phyloP scores from a whole-genome alignment of 1,284 basidiomycete species.

The Rhizoctonia solani region DNA sequence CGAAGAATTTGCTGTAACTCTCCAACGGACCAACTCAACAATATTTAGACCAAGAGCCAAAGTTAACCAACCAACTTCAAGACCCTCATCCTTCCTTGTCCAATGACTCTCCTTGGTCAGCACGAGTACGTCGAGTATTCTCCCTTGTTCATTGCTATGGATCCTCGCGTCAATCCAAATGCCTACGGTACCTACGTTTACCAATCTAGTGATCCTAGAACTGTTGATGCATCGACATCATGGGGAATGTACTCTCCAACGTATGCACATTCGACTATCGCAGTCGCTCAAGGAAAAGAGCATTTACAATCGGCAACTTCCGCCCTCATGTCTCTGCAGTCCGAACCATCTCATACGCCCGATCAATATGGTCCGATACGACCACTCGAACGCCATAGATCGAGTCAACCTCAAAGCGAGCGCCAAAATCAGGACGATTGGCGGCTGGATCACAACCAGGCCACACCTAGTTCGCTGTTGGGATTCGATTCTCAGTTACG shows the following conservation, averaged over 20 bases:
- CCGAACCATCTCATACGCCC: slow-evolving; percentile 18
- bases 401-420: neutral
- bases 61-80: neutral
- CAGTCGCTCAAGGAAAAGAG: slow-evolving; percentile 31
- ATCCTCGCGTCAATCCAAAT: slow-evolving; percentile 32
- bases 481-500: slow-evolving; percentile 10
- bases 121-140: slow-evolving; percentile 36
- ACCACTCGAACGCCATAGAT: neutral
- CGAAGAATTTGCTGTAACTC: slow-evolving; percentile 13
- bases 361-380: slow-evolving; percentile 18
- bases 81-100: slow-evolving; percentile 11
- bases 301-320: slow-evolving; percentile 32
- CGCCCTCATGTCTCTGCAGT: slow-evolving; percentile 32
- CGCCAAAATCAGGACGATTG: slow-evolving; percentile 9
- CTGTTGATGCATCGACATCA: slow-evolving; percentile 7
- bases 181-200: slow-evolving; percentile 29
- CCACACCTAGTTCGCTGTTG: slow-evolving; percentile 7
- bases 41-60: slow-evolving; percentile 19
- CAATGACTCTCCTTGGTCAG: slow-evolving; percentile 35
- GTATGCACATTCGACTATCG: slow-evolving; percentile 25
- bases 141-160: slow-evolving; percentile 30
- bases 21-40: neutral
- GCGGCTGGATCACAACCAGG: neutral
- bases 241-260: slow-evolving; percentile 31
- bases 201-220: slow-evolving; percentile 33